Conservation (phyloP, 345 rosid genomes). For the Euphorbia lathyris region DNA sequence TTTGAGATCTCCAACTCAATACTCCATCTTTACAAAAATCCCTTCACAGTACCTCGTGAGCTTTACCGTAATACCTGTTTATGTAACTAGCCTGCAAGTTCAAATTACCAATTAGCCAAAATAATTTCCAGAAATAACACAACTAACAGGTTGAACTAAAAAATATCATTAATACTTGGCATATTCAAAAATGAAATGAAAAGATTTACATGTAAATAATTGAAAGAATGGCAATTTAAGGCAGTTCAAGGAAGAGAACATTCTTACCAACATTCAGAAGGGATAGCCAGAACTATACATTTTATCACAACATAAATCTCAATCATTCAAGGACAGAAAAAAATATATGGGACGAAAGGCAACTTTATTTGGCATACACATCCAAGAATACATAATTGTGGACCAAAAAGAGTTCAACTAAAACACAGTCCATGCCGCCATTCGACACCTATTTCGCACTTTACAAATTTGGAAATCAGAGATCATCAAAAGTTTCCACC, state of each 20-base stretch:
- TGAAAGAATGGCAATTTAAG: neutral
- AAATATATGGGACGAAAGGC: neutral
- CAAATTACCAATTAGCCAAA: slow-evolving; percentile 1
- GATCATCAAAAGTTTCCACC: neutral
- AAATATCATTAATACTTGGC: neutral
- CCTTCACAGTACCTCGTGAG: slow-evolving; percentile 63
- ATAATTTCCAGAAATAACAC: neutral
- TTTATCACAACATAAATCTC: neutral
- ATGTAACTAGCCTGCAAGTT: slow-evolving; percentile 67
- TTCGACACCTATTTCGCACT: no score
- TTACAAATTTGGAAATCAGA: neutral
- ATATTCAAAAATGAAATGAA: neutral
- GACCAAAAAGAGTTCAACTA: neutral
- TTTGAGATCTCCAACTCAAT: neutral
- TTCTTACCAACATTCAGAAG: neutral
- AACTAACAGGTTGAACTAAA: neutral
- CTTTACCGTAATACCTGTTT: slow-evolving; percentile 89
- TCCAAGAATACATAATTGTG: neutral
- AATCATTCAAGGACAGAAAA: neutral
- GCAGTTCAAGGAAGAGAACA: neutral
- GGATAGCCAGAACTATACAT: neutral
- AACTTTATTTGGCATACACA: neutral
- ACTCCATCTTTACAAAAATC: neutral
- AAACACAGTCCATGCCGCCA: neutral
- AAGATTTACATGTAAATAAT: neutral